phyloP scores from a whole-genome alignment of 768 basidiomycete species.

The Coprinopsis strossmayeri region DNA sequence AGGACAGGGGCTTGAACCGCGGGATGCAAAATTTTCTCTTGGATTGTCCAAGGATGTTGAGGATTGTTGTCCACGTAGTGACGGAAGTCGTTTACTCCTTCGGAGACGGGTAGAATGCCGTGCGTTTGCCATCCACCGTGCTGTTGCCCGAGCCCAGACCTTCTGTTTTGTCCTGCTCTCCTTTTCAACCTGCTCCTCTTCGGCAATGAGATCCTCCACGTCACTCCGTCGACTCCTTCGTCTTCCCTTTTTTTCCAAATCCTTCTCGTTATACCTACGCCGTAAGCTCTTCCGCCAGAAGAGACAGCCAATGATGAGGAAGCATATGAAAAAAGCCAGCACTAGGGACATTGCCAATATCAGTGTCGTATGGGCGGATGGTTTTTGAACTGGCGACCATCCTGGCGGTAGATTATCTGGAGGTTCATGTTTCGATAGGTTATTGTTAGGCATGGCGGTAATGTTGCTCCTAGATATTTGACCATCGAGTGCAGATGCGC shows the following conservation, averaged over 20 bases:
- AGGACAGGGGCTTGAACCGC: constrained; percentile 4
- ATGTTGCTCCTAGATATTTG: constrained; percentile 19
- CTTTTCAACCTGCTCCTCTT: constrained; percentile 30
- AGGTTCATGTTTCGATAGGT: constrained; percentile 14
- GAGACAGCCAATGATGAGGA: constrained; percentile 55
- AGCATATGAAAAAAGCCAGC: constrained; percentile 54
- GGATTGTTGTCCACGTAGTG: constrained; percentile 23
- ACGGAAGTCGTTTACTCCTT: constrained; percentile 32
- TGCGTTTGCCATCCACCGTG: constrained; percentile 62
- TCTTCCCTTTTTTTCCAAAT: constrained; percentile 45
- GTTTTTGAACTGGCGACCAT: constrained; percentile 30
- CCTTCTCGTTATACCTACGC: constrained; percentile 27
- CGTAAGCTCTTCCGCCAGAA: constrained; percentile 48
- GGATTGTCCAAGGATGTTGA: constrained; percentile 16
- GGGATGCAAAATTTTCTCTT: constrained; percentile 11
- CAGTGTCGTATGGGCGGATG: constrained; percentile 26
- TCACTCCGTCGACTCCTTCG: constrained; percentile 19
- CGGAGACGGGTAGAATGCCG: constrained; percentile 57
- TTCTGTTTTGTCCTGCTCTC: constrained; percentile 47
- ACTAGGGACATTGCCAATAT: constrained; percentile 56
- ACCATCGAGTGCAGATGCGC: constrained; percentile 25
- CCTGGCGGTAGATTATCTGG: constrained; percentile 44
- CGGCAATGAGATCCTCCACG: constrained; percentile 11
- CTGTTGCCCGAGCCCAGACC: constrained; percentile 58
- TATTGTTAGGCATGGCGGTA: constrained; percentile 16